phyloP scores from a whole-genome alignment of 208 protist genomes.

The Crithidia mellificae region DNA sequence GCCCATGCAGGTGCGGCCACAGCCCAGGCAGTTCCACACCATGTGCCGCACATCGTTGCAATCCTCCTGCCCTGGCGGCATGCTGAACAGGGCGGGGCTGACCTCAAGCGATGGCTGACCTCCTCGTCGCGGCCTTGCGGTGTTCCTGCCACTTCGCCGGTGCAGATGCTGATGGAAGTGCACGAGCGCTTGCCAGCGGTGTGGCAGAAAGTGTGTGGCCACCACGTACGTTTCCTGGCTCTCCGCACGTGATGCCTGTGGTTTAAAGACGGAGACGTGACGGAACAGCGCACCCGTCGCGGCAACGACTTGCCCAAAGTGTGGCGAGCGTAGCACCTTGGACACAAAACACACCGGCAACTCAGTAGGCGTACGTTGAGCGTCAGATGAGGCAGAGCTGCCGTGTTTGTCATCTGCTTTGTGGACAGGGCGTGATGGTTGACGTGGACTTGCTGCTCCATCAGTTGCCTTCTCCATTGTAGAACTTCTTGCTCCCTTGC shows the following conservation, averaged over 20 bases:
- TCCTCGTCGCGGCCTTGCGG: background rate
- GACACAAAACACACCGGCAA: slow-evolving; percentile 60
- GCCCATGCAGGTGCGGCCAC: slow-evolving; percentile 41
- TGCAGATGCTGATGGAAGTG: background rate
- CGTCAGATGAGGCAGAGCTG: no score
- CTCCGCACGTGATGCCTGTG: slow-evolving; percentile 37
- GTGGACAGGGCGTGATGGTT: no score
- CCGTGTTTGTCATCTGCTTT: no score
- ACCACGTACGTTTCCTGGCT: slow-evolving; percentile 69
- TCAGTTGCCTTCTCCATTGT: no score
- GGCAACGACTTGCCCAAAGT: slow-evolving; percentile 41
- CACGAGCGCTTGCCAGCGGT: slow-evolving; percentile 4
- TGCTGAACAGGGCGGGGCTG: slow-evolving; percentile 35
- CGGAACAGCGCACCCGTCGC: slow-evolving; percentile 42
- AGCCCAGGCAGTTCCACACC: slow-evolving; percentile 72
- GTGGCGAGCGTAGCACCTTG: slow-evolving; percentile 59
- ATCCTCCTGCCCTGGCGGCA: slow-evolving; percentile 48
- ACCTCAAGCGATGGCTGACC: background rate
- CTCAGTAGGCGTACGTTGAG: background rate
- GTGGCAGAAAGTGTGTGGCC: slow-evolving; percentile 33
- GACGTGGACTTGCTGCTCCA: no score
- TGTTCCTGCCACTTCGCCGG: background rate
- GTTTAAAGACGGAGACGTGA: slow-evolving; percentile 43
- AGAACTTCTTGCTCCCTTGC: background rate
- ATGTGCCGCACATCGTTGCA: slow-evolving; percentile 23